Base-by-base conservation (phyloP, 2,329 filamentous ascomycete genomes). In the Talaromyces sp. region DNA sequence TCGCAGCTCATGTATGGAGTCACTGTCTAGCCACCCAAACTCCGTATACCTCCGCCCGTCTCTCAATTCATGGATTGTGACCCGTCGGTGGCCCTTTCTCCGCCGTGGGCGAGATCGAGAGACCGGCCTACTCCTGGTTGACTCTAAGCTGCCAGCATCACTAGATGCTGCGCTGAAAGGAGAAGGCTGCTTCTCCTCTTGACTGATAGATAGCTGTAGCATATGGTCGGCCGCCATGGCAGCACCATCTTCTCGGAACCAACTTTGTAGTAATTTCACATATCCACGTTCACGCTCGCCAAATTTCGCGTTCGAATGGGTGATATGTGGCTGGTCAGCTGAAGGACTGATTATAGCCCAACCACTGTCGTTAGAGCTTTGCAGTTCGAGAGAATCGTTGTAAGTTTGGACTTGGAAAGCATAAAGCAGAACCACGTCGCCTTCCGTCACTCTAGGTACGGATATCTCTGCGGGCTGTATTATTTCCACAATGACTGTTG, bases 281-380 rank as follows among this genome's bases (percentile, higher is more conserved):
- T 75, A 77, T 7, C 66, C 70, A 49, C 64, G 67, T 68, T 83
- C 81, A 58, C 78, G 74, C 1, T 68, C 65, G 43, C 72, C 74
- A 63, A 76, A 78, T 67, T 81, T 79, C 27, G 81, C 73, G 4
- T 78, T 79, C 5, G 77, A 76, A 0, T 76, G 79, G 53, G 73
- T 72, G 5, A 78, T 69, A 56, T 73, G 70, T 11, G 73, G 70
- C 25, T 76, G 70, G 11, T 72, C 70, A n/a, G 64, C 47, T 11
- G 69, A 69, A 45, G 69, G 69, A 43, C 71, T 68, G 68, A 83
- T 82, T 4, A 83, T 79, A 10, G 77, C 80, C 82, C 82, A 84
- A 11, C 80, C 76, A 65, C 81, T 82, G 17, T 74, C 74, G 13
- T 78, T 73, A 2, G 71, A 73, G 68, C 79, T 82, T 58, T 79